Base-by-base conservation (phyloP, 257 asterid genomes). In the Penstemon newberryi region DNA sequence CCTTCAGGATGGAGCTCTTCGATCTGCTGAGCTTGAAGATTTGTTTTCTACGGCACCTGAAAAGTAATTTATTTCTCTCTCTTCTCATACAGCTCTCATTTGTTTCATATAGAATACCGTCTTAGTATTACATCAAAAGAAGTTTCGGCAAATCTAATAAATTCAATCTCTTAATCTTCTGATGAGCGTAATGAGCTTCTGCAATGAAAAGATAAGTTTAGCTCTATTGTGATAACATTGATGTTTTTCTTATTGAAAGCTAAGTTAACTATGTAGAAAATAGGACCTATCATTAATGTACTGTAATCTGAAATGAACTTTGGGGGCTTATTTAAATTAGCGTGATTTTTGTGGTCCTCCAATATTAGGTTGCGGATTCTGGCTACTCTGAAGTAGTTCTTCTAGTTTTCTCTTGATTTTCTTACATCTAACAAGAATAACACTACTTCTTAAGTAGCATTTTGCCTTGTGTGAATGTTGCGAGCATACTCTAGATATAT, bases 11-110 rank as follows among this genome's bases (percentile, higher is more conserved):
- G 96, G 93, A 70, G 85, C 92, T 49, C 98, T 94, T 71, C 87
- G 90, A 65, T 54, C 83, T 64, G 81, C 81, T 47, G 99, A 94
- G 81, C 83, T 94, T 66, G 99, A 94, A n/a, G 96, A 94, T 78
- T 77, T 94, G 74, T 94, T 91, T 78, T 94, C 96, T 56, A 88
- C 96, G 6, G 95, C 98, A 10, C 98, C 99, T 15, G 99, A 94
- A 69, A 91, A 86, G 99, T 94, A 93, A 82, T 82, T 39, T 56
- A 47, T n/a, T 67, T 50, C 73, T 60, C 69, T 69, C 57, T 65
- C 39, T 43, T 65, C 44, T 70, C 60, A 46, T 51, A 25, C 45
- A 25, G 6, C 54, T 56, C 65, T 57, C 36, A 60, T 56, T 71
- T 36, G 50, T 66, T 50, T 50, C 66, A 51, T 51, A 59, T 64